Evolutionary conservation across 306 rosid species (phyloP), one percentile per base, ranked within the genome.

Genomic region (Pyrus bretschneideri): DNA sequence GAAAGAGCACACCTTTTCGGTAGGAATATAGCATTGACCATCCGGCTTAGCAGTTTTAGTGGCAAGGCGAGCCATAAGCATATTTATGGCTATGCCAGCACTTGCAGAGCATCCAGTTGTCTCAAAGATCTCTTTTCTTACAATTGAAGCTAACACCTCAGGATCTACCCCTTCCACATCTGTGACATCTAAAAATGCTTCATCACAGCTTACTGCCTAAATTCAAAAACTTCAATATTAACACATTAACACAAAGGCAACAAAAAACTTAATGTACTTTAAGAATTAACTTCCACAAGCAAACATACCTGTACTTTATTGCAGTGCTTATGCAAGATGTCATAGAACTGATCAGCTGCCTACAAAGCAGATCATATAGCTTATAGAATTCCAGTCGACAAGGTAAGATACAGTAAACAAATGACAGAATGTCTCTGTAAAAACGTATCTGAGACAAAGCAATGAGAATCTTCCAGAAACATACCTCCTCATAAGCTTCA

Each of bases 191-290:
- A 95, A 80, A 88, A 85, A 92, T 73, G 98, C 98, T 85, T 94
- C 98, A 74, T 92, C 98, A 63, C 98, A 94, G 90, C 98, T 94
- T 65, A 94, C 95, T 35, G 98, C 98, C 97, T 94, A 75, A 72
- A 86, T 74, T 73, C 79, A 72, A 76, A 68, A 66, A 69, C 29
- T 54, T 68, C 59, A 33, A 59, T 70, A 54, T 38, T 38, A 38
- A 38, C 42, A 38, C 42, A 52, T 63, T 66, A 78, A 80, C 54
- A 54, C 77, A 25, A 45, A 45, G 22, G 60, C 52, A 82, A 75
- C 42, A 19, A 6, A 67, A 69, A 71, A 70, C 9, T 55, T 59
- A 38, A 38, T 38, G 75, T 59, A 79, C 79, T 73, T 54, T 11
- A 68, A 81, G 70, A 81, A 71, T 42, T 65, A 49, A 55, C 14